Base-by-base conservation (phyloP, 2,329 filamentous ascomycete genomes). In the Alternaria conjuncta region DNA sequence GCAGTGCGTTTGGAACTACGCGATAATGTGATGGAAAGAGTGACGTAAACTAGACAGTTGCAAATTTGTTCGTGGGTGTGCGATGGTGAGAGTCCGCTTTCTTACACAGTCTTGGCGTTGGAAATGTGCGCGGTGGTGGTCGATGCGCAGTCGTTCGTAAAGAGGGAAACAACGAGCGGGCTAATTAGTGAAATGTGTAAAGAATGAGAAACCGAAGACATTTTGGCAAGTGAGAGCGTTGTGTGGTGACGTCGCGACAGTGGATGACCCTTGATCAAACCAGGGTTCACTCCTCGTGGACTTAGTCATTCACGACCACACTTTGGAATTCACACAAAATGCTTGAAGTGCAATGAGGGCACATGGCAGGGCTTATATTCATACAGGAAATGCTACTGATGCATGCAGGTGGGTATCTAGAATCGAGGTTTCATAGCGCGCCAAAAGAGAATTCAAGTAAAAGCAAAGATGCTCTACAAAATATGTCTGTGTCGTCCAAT, bases 221-320 rank as follows among this genome's bases (percentile, higher is more conserved):
- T 53, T 41, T 53, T 53, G 28, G 49, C 28, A 41, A 53, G 49
- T 53, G 49, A 53, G 21, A 36, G 20, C 13, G 49, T 53, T 53
- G 49, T 53, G 49, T 53, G 28, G 20, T 53, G 30, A 53, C 49
- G 32, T 41, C 8, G 28, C 20, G 23, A 44, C 23, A 11, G 36
- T 44, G 53, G 53, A 44, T 55, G 30, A 44, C 36, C 53, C 53
- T 55, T n/a, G 58, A 53, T 28, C 46, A 53, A 61, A 53, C 46
- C 41, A 49, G 26, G n/a, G 26, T 58, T 57, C 46, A 51, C 55
- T 32, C 32, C 26, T 36, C 20, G 21, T 41, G 18, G 41, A 3
- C 5, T 41, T 11, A 12, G 46, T 28, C 59, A 46, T 30, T 46
- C 18, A 10, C 26, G 26, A 36, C 21, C 54, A 28, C 11, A 30